phyloP scores from a whole-genome alignment of 768 basidiomycete genomes.

The Inosperma sp. region DNA sequence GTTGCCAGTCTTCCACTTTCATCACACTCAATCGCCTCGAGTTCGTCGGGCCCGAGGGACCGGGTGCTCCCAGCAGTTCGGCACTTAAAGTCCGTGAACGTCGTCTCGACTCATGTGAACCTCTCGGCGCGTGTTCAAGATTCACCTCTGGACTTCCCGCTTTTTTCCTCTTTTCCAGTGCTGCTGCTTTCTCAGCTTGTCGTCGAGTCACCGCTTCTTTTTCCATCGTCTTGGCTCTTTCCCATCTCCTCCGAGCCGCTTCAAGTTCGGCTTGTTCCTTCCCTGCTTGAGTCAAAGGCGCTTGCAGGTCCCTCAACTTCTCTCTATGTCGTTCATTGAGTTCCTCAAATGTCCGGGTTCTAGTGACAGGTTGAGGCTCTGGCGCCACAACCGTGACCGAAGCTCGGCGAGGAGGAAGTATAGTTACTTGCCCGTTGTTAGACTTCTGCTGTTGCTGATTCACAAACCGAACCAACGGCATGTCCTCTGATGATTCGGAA shows the following conservation, averaged over 20 bases:
- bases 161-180: constrained; percentile 49
- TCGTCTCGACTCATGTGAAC: constrained; percentile 28
- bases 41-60: constrained; percentile 30
- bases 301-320: constrained; percentile 78
- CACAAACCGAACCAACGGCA: constrained; percentile 38
- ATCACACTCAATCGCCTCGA: constrained; percentile 65
- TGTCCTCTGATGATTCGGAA: constrained; percentile 45
- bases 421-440: constrained; percentile 36
- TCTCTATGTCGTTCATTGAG: constrained; percentile 80
- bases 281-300: constrained; percentile 75
- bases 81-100: constrained; percentile 58
- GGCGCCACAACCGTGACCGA: constrained; percentile 37
- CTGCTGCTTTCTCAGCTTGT: constrained; percentile 65
- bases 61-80: constrained; percentile 48
- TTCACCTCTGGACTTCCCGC: constrained; percentile 38
- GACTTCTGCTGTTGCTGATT: constrained; percentile 26
- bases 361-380: constrained; percentile 45
- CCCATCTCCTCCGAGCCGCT: constrained; percentile 80
- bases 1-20: constrained; percentile 86
- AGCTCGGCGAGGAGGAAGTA: constrained; percentile 44
- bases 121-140: constrained; percentile 31
- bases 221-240: constrained; percentile 67
- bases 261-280: constrained; percentile 71
- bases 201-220: constrained; percentile 67
- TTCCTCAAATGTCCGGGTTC: constrained; percentile 82